Base-by-base conservation (phyloP, 139 green algal genomes). In the Closterium sp. region DNA sequence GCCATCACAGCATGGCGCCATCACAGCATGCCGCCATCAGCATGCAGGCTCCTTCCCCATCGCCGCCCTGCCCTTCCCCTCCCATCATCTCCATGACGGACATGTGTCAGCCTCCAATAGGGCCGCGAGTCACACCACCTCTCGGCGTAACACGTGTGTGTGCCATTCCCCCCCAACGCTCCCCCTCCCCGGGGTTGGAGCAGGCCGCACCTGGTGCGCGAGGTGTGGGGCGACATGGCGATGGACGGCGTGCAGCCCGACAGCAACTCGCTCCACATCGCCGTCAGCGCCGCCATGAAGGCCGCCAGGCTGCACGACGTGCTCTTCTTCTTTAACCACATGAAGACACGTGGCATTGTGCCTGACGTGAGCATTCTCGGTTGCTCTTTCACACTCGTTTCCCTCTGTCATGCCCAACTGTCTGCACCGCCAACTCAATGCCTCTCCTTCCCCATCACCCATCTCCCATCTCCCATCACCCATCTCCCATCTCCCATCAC, bases 271-370 rank as follows among this genome's bases (percentile, higher is more conserved):
- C 93, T 93, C 84, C 91, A 93, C 84, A 10, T 93, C 30, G 28
- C 33, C 25, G 93, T 93, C 2, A 19, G 12, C 30, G 91, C 66
- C 12, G 91, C 32, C 91, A 93, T 93, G 91, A 34, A 81, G 33
- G 87, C 89, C 31, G 33, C 21, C 28, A 34, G 89, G 16, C 89
- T 93, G 30, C 89, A 93, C 23, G 91, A 93, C 88, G 91, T 84
- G 30, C 66, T 93, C 84, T 93, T 90, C 91, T 93, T 93, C 76
- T 93, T 91, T n/a, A 36, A 92, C 23, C 30, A 91, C 64, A 93
- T 93, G 91, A 93, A 93, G 91, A n/a, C 90, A 31, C 86, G 28
- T 38, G 87, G 90, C 69, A 32, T 93, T 2, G 34, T 87, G 28
- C 90, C n/a, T 38, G 90, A 93, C 32, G 89, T 90, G 55, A 33